Evolutionary conservation across 345 rosid species (phyloP).

Genomic region (Litchi chinensis): DNA sequence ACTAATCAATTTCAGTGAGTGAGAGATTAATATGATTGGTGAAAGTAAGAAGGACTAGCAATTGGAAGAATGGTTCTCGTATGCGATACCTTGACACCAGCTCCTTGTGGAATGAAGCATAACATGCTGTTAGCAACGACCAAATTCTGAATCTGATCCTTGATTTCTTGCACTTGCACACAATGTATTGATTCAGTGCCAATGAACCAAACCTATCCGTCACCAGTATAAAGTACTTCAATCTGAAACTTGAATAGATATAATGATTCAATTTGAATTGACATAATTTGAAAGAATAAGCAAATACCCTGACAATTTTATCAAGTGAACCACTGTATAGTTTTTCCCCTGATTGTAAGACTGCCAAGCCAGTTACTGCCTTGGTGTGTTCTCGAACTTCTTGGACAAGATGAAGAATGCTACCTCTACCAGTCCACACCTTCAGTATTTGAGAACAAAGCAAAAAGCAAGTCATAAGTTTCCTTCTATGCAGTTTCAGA

Average conservation of each 20-base stretch:
- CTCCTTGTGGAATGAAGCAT: conserved; percentile 73
- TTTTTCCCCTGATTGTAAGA: conserved; percentile 53
- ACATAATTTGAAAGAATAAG: background rate
- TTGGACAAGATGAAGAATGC: conserved; percentile 64
- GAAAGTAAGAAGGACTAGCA: background rate
- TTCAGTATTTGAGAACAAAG: conserved; percentile 28
- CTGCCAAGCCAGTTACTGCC: conserved; percentile 61
- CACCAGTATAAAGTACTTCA: background rate
- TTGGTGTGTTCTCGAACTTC: conserved; percentile 61
- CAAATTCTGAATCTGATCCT: conserved; percentile 62
- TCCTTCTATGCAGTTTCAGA: background rate
- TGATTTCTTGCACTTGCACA: conserved; percentile 63
- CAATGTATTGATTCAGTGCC: conserved; percentile 40
- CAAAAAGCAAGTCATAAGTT: conserved; percentile 17
- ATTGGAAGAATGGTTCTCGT: background rate
- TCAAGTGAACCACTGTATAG: conserved; percentile 71
- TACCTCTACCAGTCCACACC: conserved; percentile 74
- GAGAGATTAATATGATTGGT: background rate
- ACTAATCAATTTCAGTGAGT: conserved; percentile 2
- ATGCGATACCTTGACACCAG: conserved; percentile 62
- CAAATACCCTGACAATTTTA: conserved; percentile 53
- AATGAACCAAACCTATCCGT: conserved; percentile 58
- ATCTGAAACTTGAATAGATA: background rate
- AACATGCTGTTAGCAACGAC: conserved; percentile 48
- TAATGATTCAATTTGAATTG: background rate